Evolutionary conservation across 768 basidiomycete genomes (phyloP).

Genomic region (Tulasnella sp.): DNA sequence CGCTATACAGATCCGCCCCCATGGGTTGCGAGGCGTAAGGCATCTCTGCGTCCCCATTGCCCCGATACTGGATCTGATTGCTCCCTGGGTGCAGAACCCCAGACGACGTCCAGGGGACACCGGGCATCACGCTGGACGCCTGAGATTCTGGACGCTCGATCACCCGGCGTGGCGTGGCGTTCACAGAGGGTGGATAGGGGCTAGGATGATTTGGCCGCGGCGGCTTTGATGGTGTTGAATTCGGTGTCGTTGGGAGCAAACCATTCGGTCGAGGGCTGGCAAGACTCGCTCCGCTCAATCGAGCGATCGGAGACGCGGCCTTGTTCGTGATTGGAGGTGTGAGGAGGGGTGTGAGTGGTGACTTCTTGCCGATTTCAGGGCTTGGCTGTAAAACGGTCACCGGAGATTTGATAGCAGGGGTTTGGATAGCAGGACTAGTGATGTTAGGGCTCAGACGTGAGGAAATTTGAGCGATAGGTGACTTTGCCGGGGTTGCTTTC

Average conservation of each 20-base stretch:
- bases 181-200: no score
- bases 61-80: neutral
- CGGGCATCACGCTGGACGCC: neutral
- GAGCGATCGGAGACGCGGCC: no score
- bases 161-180: no score
- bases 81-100: conserved; percentile 3
- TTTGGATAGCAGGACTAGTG: neutral
- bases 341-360: no score
- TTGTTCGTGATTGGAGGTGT: no score
- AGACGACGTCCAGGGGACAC: conserved; percentile 6
- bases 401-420: neutral
- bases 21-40: conserved; percentile 7
- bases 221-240: conserved; percentile 5
- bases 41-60: neutral
- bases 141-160: conserved; percentile 1
- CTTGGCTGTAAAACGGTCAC: no score
- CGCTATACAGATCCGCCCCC: conserved; percentile 4
- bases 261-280: no score
- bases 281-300: no score
- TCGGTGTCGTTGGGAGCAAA: neutral
- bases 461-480: no score
- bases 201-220: neutral
- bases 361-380: no score
- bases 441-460: neutral
- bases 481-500: no score